These are phyloP conservation scores for Candida takata DNA, from an alignment of 805 yeast genomes.

Conservation along the genomic window DNA sequence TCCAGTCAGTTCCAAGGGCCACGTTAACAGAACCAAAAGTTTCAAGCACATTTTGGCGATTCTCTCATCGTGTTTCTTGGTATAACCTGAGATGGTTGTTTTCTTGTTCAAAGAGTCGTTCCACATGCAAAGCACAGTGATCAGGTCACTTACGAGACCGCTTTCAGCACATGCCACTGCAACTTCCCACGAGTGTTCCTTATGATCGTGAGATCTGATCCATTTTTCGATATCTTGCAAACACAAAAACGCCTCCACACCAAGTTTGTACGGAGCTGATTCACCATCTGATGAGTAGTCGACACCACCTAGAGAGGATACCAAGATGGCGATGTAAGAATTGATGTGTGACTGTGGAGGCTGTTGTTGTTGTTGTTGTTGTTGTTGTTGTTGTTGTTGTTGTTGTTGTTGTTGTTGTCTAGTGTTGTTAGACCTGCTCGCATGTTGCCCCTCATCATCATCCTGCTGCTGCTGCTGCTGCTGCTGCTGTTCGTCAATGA, in stretches of 20 bases:
- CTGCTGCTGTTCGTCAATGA: slow-evolving; percentile 10
- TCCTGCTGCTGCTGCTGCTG: too few relatives aligned
- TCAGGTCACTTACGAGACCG: slow-evolving; percentile 68
- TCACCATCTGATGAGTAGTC: slow-evolving; percentile 49
- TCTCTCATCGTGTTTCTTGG: slow-evolving; percentile 40
- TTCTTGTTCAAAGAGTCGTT: slow-evolving; percentile 35
- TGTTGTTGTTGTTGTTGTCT: neutral
- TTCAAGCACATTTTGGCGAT: slow-evolving; percentile 71
- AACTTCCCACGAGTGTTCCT: slow-evolving; percentile 63
- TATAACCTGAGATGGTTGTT: slow-evolving; percentile 23
- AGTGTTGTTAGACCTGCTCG: too few relatives aligned
- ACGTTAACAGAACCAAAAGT: slow-evolving; percentile 72
- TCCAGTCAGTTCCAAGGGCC: slow-evolving; percentile 72
- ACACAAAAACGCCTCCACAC: slow-evolving; percentile 72
- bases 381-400: slow-evolving; percentile 1
- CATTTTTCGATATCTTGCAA: slow-evolving; percentile 82
- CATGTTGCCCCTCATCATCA: too few relatives aligned
- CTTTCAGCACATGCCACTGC: slow-evolving; percentile 84
- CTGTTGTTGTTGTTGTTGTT: slow-evolving; percentile 1
- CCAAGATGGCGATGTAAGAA: slow-evolving; percentile 74
- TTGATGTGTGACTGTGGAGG: slow-evolving; percentile 25
- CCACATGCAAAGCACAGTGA: slow-evolving; percentile 72
- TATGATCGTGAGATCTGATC: slow-evolving; percentile 79
- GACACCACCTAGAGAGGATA: slow-evolving; percentile 87
- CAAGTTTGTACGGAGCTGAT: slow-evolving; percentile 62